Base-by-base conservation (phyloP, 179 eudicot genomes). In the Heliamphora pulchella region DNA sequence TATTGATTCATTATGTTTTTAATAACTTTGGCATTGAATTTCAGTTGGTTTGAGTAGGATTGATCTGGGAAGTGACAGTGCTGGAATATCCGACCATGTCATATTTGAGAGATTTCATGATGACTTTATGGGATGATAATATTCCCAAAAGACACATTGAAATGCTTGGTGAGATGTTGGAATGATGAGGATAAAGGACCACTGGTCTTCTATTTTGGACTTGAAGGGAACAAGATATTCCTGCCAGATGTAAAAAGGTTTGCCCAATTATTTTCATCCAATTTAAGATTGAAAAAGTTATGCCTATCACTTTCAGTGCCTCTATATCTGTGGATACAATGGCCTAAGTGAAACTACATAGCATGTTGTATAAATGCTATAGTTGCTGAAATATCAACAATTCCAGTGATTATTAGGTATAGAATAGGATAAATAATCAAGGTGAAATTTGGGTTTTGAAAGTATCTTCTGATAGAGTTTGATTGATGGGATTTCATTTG, bases 1-100 rank as follows among this genome's bases (percentile, higher is more conserved):
- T 18, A n/a, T 10, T 15, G 46, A 18, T 44, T 53, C 11, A n/a
- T 50, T 43, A 64, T 53, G 61, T 54, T 48, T 15, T 47, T 66
- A 10, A 68, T 68, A 44, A 15, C 15, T 43, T 54, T 78, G 48
- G 2, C 74, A 3, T 74, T 71, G 22, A 79, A 39, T 79, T 79
- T 71, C 66, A 39, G 11, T 55, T 39, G 69, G 44, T 79, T 41
- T 70, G 57, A 57, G 69, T 44, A 55, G 50, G 58, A 44, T 22
- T 44, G 11, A 67, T 20, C 6, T 53, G 61, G 51, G 57, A 13
- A 51, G 31, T 3, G 4, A 0, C n/a, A 15, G 18, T 50, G 44
- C 57, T 41, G 15, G 18, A 68, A 9, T 48, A 8, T 55, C 75
- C 51, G 15, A 54, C 65, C 71, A 67, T 39, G 76, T 74, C 20